phyloP scores from a whole-genome alignment of 2,329 filamentous ascomycete genomes.

The Chaetomium sp. region DNA sequence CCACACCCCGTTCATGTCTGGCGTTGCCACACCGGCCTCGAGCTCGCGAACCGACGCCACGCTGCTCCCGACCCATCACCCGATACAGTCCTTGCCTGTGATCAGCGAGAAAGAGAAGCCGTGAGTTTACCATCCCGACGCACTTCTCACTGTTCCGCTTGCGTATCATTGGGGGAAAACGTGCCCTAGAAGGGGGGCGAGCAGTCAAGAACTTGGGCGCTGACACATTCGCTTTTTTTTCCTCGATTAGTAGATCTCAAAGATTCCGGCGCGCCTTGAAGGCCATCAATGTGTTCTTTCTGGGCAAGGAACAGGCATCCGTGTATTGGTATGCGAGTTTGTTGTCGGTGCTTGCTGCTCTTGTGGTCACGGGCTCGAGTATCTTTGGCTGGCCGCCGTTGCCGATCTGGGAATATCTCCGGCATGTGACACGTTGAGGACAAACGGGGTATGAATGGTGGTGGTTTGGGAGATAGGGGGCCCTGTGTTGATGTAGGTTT shows the following conservation, averaged over 20 bases:
- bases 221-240: no score
- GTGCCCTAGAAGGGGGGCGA: no score
- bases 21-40: constrained; percentile 1
- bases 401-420: constrained; percentile 12
- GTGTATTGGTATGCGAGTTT: constrained; percentile 14
- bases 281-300: not conserved
- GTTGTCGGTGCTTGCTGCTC: constrained; percentile 8
- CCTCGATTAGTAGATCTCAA: no score
- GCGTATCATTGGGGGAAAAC: not conserved
- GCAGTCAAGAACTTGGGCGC: no score
- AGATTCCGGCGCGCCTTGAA: not conserved
- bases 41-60: constrained; percentile 4
- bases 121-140: not conserved
- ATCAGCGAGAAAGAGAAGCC: not conserved
- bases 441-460: not conserved
- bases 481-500: no score
- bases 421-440: constrained; percentile 5
- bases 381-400: constrained; percentile 14
- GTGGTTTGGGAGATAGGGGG: not conserved
- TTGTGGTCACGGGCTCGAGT: constrained; percentile 11
- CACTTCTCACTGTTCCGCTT: not conserved
- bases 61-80: constrained; percentile 5
- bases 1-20: not conserved
- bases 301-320: constrained; percentile 12
- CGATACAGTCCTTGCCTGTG: not conserved